Evolutionary conservation across 2,329 filamentous ascomycete genomes (phyloP), one percentile per base, ranked within the genome.

Genomic region (Didymella arachidicola): DNA sequence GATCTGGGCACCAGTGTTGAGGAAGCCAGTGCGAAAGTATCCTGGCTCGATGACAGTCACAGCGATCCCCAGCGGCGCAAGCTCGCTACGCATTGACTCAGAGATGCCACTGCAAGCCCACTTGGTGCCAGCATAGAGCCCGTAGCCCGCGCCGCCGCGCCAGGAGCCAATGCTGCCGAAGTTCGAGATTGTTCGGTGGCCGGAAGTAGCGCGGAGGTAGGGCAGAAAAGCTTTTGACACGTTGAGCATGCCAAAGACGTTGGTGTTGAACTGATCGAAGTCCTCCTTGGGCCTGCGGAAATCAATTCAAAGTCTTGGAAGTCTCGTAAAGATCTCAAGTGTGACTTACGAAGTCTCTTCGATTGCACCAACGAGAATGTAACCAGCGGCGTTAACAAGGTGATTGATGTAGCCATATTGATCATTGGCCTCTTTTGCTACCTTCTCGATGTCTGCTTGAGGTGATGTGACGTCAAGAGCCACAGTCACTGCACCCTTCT

Each of bases 221-320:
- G 83, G 83, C 0, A 85, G 67, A 8, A 81, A 77, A 0, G 82
- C 81, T 6, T 80, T 79, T 27, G 80, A 77, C 0, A 84, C 78
- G 55, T 82, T 83, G 50, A 84, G 69, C 7, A 77, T 70, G 2
- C 83, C 84, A 60, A 86, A 82, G 29, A 86, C 81, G 55, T 87
- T 86, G 30, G 82, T 83, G 65, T 82, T 78, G 69, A 84, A 84
- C 11, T 70, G 62, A 22, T 76, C 69, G 41, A 72, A 71, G 22
- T 78, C 75, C 65, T 83, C 79, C n/a, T 73, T 67, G 11, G 74
- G 73, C 10, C 76, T 77, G 36, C 25, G 10, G 34, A 66, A 71
- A 52, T 74, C 76, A 61, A 14, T 30, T 18, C 26, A n/a, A 14
- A 11, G 5, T 3, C 32, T 18, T 6, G 2, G 18, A 16, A 11